Evolutionary conservation across 768 basidiomycete genomes (phyloP), one percentile per base, ranked within the genome.

Genomic region (Leccinum subtestaceum): DNA sequence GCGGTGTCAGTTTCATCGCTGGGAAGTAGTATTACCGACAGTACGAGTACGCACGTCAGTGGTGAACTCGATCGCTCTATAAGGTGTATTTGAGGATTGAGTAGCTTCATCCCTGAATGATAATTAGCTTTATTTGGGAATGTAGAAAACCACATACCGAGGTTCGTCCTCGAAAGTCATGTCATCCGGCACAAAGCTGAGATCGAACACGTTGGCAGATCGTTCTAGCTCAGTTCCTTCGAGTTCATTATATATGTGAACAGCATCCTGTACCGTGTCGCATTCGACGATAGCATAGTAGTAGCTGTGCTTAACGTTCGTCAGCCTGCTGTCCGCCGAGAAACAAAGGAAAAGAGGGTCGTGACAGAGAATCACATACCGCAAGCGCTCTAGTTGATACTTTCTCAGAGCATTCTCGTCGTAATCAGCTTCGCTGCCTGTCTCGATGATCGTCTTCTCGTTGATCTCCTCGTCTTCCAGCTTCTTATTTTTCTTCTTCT

Each of bases 141-240:
- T 8, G 23, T 2, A 2, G 13, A 23, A 29, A 12, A 4, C 0
- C 25, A 61, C 64, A n/a, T 67, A 93, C 93, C 90, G 80, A 65
- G 78, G 83, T 58, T 90, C 86, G 15, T 84, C 83, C 19, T 89
- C 89, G 66, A 98, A 97, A 2, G 77, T 77, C 93, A 95, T 95
- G 23, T 81, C 88, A 31, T 94, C 86, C 0, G 94, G 93, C 11
- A 96, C 93, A 72, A 90, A 98, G 72, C 95, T 97, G 34, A 99
- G 75, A 70, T 99, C 92, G 60, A 99, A 89, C 7, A 98, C 83
- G 70, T 99, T 99, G 3, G 97, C 96, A 1, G 96, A 97, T 31
- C 94, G 86, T 72, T 98, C 97, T 15, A 98, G 83, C 71, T 99
- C 97, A 2, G 96, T 92, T 15, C 94, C 95, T 63, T 98, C 91